A percentile compares a stretch with the other conserved stretches of the same genome.
These are phyloP conservation scores for Trifolium fragiferum DNA, from an alignment of 306 rosid species.

Conservation along the genomic window DNA sequence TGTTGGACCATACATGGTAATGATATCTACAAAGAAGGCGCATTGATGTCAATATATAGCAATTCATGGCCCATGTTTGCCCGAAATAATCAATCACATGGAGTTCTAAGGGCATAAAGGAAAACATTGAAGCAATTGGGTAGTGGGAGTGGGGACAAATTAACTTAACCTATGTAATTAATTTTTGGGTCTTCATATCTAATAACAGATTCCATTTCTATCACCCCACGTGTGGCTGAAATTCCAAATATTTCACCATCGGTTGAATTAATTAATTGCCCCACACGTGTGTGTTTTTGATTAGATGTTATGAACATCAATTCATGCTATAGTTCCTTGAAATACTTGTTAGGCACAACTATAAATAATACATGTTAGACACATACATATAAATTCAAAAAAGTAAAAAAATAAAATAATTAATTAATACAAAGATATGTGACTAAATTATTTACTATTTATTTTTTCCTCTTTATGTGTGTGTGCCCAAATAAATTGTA, in stretches of 20 bases:
- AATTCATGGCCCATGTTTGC: constrained; percentile 39
- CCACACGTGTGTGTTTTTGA: constrained; percentile 55
- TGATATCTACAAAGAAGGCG: constrained; percentile 26
- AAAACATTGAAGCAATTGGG: constrained; percentile 47
- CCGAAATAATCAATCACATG: constrained; percentile 43
- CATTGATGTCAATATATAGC: constrained; percentile 37
- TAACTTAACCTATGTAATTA: constrained; percentile 38
- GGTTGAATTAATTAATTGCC: constrained; percentile 26
- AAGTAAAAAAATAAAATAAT: too few species aligned
- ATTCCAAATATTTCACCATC: constrained; percentile 57
- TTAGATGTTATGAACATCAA: constrained; percentile 17
- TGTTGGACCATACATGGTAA: not conserved
- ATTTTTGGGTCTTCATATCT: constrained; percentile 41
- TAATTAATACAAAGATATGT: too few species aligned
- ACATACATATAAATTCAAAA: too few species aligned
- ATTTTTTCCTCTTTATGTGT: too few species aligned
- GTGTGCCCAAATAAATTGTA: too few species aligned
- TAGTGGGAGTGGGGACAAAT: constrained; percentile 45
- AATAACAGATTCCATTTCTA: constrained; percentile 24
- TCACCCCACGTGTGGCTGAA: constrained; percentile 63
- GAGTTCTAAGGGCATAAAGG: constrained; percentile 28
- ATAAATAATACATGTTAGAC: too few species aligned
- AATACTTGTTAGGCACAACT: too few species aligned
- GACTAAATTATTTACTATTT: too few species aligned
- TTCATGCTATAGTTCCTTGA: not conserved